Evolutionary conservation across 2,329 filamentous ascomycete species (phyloP).

Genomic region (Venturia aucupariae): DNA sequence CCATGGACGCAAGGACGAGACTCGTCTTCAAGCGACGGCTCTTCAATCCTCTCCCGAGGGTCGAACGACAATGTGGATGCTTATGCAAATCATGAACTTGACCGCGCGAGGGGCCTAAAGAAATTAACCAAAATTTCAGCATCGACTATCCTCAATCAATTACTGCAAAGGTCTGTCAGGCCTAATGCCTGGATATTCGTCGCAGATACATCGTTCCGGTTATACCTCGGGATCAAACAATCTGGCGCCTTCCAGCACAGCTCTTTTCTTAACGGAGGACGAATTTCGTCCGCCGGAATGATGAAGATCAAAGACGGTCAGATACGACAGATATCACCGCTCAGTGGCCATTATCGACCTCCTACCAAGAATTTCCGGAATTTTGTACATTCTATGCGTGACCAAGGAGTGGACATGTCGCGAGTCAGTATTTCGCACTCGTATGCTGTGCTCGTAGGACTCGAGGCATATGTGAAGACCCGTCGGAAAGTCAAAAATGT

Average conservation of each 20-base stretch:
- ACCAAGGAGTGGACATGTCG: conserved; percentile 68
- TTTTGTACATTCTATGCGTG: conserved; percentile 65
- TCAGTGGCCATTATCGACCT: conserved; percentile 72
- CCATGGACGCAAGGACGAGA: conserved; percentile 26
- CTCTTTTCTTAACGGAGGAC: conserved; percentile 74
- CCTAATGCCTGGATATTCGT: conserved; percentile 95
- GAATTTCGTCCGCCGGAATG: conserved; percentile 73
- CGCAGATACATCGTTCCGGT: conserved; percentile 70
- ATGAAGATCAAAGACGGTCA: conserved; percentile 79
- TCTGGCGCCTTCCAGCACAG: conserved; percentile 85
- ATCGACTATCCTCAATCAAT: conserved; percentile 65
- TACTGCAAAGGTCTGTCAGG: conserved; percentile 68
- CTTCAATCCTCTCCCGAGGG: conserved; percentile 11
- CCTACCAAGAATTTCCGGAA: conserved; percentile 74
- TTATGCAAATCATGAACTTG: conserved; percentile 55
- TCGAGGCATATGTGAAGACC: conserved; percentile 70
- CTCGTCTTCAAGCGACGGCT: background rate
- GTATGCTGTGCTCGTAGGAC: conserved; percentile 71
- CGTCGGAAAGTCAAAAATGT: conserved; percentile 53
- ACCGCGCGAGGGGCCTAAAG: conserved; percentile 50
- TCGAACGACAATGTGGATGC: conserved; percentile 43
- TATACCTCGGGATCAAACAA: conserved; percentile 87
- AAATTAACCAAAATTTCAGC: conserved; percentile 60
- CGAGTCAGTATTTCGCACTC: conserved; percentile 70
- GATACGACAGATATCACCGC: conserved; percentile 59